Evolutionary conservation across 305 asterid species (phyloP).

Genomic region (Stenogyne calaminthoides): DNA sequence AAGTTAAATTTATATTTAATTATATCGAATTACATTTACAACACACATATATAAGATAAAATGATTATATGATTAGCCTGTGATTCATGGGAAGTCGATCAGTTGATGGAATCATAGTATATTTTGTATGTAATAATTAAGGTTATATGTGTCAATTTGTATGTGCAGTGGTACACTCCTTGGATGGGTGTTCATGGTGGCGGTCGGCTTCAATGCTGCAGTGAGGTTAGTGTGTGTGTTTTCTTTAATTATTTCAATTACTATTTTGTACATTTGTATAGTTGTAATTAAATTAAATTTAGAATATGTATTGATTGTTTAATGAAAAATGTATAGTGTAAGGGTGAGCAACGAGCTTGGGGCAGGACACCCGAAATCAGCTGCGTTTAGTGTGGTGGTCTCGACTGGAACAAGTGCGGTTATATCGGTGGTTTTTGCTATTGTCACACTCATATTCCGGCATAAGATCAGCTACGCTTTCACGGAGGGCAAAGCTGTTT

Average conservation of each 20-base stretch:
- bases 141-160: too few relatives aligned
- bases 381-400: constrained; percentile 62
- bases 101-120: too few relatives aligned
- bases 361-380: constrained; percentile 80
- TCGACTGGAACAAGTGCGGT: constrained; percentile 46
- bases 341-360: constrained; percentile 86
- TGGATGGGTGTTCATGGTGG: constrained; percentile 62
- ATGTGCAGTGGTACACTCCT: constrained; percentile 39
- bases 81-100: too few relatives aligned
- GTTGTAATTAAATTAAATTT: too few relatives aligned
- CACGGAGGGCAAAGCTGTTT: constrained; percentile 61
- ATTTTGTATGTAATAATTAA: too few relatives aligned
- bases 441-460: constrained; percentile 39
- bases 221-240: constrained; percentile 57
- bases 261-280: too few relatives aligned
- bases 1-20: too few relatives aligned
- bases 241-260: too few relatives aligned
- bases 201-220: constrained; percentile 84
- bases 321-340: constrained; percentile 46
- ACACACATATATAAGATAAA: too few relatives aligned
- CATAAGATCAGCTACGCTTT: constrained; percentile 58
- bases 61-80: too few relatives aligned
- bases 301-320: neutral
- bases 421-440: constrained; percentile 38
- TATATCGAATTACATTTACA: too few relatives aligned